A percentile compares a stretch with the other conserved stretches of the same genome.
Evolutionary conservation across 2,329 filamentous ascomycete genomes (phyloP).

Genomic region (Ustulina deusta): DNA sequence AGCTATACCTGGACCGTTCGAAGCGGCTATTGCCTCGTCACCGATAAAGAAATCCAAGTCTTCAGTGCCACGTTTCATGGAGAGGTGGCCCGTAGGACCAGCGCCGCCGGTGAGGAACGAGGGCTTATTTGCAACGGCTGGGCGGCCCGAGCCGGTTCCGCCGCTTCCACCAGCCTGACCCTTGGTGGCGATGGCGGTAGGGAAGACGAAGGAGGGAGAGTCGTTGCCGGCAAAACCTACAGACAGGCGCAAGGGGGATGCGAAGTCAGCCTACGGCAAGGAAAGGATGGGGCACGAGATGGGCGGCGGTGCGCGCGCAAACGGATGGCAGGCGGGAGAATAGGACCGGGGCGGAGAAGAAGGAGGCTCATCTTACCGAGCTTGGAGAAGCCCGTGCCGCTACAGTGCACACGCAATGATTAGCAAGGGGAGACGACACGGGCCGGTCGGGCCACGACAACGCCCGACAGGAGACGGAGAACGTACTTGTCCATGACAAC

Average conservation of each 20-base stretch:
- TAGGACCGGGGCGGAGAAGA: constrained; percentile 18
- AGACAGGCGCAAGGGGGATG: constrained; percentile 32
- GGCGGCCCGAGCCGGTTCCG: constrained; percentile 86
- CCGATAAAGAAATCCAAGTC: constrained; percentile 99
- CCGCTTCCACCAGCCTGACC: constrained; percentile 76
- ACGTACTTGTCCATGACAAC: constrained; percentile 99
- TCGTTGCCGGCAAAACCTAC: constrained; percentile 98
- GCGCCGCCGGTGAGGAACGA: constrained; percentile 93
- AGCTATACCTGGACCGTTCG: constrained; percentile 79
- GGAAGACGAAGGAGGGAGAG: constrained; percentile 98
- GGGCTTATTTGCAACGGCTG: constrained; percentile 92
- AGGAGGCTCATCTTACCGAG: constrained; percentile 75
- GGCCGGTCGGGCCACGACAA: constrained; percentile 36
- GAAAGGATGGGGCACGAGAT: constrained; percentile 8
- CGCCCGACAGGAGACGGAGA: constrained; percentile 52
- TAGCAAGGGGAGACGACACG: constrained; percentile 52
- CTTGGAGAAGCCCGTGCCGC: constrained; percentile 99
- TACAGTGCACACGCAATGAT: constrained; percentile 60
- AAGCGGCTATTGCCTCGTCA: constrained; percentile 89
- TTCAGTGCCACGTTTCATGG: constrained; percentile 93
- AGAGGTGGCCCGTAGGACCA: constrained; percentile 84
- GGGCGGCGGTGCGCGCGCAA: not conserved
- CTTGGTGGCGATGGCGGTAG: constrained; percentile 97
- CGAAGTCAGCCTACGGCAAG: constrained; percentile 41
- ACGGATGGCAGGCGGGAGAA: not conserved